A percentile compares a stretch with the other conserved stretches of the same genome.
These are phyloP conservation scores for Elsinoe batatas DNA, from an alignment of 2,329 filamentous ascomycete species.

Conservation along the genomic window DNA sequence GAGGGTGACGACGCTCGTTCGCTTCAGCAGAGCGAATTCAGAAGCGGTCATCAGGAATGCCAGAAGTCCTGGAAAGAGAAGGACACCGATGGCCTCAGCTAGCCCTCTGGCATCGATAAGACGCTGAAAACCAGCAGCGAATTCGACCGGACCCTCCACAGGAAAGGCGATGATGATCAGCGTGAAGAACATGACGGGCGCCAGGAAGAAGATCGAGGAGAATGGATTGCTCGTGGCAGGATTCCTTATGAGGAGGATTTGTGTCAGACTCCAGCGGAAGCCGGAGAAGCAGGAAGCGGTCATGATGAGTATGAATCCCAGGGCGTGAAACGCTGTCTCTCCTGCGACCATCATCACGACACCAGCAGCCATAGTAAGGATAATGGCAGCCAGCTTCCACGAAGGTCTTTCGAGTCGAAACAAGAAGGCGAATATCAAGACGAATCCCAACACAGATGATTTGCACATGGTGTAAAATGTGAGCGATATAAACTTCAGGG, in stretches of 20 bases:
- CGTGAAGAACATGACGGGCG: slow-evolving; percentile 87
- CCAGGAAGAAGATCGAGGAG: slow-evolving; percentile 94
- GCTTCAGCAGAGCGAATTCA: slow-evolving; percentile 89
- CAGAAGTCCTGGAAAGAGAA: slow-evolving; percentile 81
- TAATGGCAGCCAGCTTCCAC: slow-evolving; percentile 74
- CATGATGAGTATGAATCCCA: slow-evolving; percentile 88
- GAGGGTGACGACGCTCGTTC: slow-evolving; percentile 89
- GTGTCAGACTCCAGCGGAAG: slow-evolving; percentile 96
- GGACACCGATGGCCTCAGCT: slow-evolving; percentile 56
- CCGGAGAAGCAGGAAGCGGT: slow-evolving; percentile 89
- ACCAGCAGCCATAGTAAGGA: slow-evolving; percentile 81
- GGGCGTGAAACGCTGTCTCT: slow-evolving; percentile 76
- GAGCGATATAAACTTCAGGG: slow-evolving; percentile 87
- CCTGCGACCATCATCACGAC: slow-evolving; percentile 98
- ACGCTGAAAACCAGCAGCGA: slow-evolving; percentile 54
- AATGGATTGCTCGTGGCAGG: slow-evolving; percentile 94
- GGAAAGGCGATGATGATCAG: slow-evolving; percentile 72
- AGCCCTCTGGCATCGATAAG: slow-evolving; percentile 60
- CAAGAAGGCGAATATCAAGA: slow-evolving; percentile 86
- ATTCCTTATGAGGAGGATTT: slow-evolving; percentile 87
- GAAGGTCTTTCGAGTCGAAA: slow-evolving; percentile 87
- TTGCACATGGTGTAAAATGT: slow-evolving; percentile 99
- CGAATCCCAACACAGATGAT: slow-evolving; percentile 89
- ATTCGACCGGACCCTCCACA: slow-evolving; percentile 65
- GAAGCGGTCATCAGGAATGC: slow-evolving; percentile 95